Evolutionary conservation across 805 yeast genomes (phyloP).

Genomic region (Hanseniaspora singularis): DNA sequence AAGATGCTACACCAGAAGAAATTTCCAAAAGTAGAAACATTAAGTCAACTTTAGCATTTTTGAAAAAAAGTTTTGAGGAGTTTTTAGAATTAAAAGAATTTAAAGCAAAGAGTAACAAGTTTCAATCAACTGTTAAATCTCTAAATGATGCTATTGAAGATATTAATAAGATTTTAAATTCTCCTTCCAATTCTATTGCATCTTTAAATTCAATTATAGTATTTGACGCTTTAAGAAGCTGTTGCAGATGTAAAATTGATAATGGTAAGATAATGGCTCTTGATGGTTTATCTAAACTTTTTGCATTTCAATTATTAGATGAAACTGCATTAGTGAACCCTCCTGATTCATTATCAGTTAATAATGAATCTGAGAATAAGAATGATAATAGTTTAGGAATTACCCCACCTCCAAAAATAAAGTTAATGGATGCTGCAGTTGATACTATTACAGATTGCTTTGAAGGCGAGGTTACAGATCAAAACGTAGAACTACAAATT

Average conservation of each 20-base stretch:
- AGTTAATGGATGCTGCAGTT: slow-evolving; percentile 68
- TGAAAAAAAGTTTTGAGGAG: slow-evolving; percentile 47
- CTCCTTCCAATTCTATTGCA: slow-evolving; percentile 17
- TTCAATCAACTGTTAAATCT: slow-evolving; percentile 21
- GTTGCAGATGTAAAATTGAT: slow-evolving; percentile 56
- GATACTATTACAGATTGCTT: slow-evolving; percentile 75
- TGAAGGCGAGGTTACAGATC: slow-evolving; percentile 86
- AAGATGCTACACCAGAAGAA: slow-evolving; percentile 18
- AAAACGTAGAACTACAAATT: slow-evolving; percentile 79
- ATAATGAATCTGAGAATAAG: slow-evolving; percentile 26
- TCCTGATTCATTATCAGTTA: slow-evolving; percentile 31
- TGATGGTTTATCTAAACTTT: slow-evolving; percentile 76
- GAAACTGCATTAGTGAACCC: slow-evolving; percentile 43
- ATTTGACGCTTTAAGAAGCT: slow-evolving; percentile 64
- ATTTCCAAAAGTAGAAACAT: slow-evolving; percentile 21
- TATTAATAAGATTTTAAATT: slow-evolving; percentile 23
- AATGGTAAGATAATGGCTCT: slow-evolving; percentile 63
- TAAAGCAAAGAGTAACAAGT: slow-evolving; percentile 32
- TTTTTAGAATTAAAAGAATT: slow-evolving; percentile 52
- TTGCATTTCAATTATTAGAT: slow-evolving; percentile 67
- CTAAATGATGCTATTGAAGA: slow-evolving; percentile 27
- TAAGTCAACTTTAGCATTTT: slow-evolving; percentile 30
- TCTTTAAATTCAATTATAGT: slow-evolving; percentile 39
- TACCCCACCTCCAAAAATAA: slow-evolving; percentile 43
- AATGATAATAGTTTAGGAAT: slow-evolving; percentile 32